These are phyloP conservation scores for Trichoderma brevicompactum DNA, from an alignment of 2,329 filamentous ascomycete genomes.

Conservation along the genomic window DNA sequence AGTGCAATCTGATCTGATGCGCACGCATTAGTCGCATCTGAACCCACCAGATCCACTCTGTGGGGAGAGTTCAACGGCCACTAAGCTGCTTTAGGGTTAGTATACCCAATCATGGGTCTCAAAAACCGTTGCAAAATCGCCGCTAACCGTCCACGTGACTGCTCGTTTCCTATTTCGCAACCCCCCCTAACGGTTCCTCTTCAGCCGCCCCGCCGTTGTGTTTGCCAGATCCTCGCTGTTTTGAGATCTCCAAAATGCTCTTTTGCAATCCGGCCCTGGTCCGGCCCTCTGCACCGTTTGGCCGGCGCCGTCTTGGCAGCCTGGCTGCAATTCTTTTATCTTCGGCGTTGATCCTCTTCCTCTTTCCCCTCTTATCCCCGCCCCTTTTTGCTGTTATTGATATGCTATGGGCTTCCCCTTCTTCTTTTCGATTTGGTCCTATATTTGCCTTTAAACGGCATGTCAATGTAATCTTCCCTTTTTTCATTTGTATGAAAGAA, in stretches of 20 bases:
- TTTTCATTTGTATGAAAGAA: too few relatives aligned
- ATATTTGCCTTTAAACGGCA: too few relatives aligned
- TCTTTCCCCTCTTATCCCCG: background rate
- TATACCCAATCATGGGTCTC: background rate
- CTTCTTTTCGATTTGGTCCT: too few relatives aligned
- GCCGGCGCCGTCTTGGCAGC: slow-evolving; percentile 11
- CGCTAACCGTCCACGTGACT: slow-evolving; percentile 16
- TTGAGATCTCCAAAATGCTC: slow-evolving; percentile 4
- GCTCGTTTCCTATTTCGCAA: background rate
- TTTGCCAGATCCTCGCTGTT: slow-evolving; percentile 1
- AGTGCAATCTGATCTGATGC: background rate
- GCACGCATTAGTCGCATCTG: background rate
- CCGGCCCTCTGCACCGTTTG: background rate
- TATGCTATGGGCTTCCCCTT: too few relatives aligned
- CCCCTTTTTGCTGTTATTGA: background rate
- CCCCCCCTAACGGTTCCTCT: background rate
- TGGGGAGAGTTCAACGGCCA: slow-evolving; percentile 17
- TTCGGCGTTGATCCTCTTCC: background rate
- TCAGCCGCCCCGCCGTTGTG: background rate
- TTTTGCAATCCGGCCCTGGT: too few relatives aligned
- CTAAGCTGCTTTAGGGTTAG: background rate
- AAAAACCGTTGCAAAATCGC: background rate
- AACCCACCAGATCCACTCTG: background rate
- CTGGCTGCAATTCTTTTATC: background rate
- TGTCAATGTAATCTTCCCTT: background rate